These are phyloP conservation scores for Ceriops tagal DNA, from an alignment of 345 rosid species.

Conservation along the genomic window DNA sequence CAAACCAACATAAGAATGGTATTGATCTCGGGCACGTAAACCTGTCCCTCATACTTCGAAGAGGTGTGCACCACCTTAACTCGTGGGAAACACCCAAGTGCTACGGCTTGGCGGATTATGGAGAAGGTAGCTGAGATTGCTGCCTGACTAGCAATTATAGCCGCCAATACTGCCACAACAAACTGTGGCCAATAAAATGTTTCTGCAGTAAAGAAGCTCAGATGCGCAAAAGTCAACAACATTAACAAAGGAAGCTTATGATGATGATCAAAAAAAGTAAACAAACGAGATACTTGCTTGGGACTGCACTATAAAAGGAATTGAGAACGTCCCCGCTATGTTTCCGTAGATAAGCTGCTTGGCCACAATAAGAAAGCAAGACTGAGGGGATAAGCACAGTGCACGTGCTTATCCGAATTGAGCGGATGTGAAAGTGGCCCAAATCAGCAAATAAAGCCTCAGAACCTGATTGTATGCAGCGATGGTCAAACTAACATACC, in stretches of 20 bases:
- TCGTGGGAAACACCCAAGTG: conserved; percentile 72
- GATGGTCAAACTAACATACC: too few species aligned
- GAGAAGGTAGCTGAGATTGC: conserved; percentile 76
- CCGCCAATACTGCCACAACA: conserved; percentile 65
- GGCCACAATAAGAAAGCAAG: conserved; percentile 42
- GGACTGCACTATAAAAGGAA: conserved; percentile 60
- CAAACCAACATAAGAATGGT: conserved; percentile 71
- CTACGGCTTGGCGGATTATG: conserved; percentile 55
- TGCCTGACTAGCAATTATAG: conserved; percentile 84
- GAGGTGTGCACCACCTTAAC: conserved; percentile 82
- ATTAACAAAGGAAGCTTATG: background rate
- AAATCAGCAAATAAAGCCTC: conserved; percentile 94
- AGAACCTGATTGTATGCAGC: conserved; percentile 36
- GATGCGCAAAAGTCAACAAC: background rate
- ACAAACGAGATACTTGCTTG: conserved; percentile 28
- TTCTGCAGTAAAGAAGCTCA: conserved; percentile 28
- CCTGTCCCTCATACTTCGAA: conserved; percentile 67
- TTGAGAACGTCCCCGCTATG: conserved; percentile 31
- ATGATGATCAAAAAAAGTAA: background rate
- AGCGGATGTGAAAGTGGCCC: conserved; percentile 73
- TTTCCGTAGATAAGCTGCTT: conserved; percentile 58
- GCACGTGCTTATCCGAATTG: conserved; percentile 50
- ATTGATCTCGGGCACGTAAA: conserved; percentile 81
- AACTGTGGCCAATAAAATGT: conserved; percentile 74
- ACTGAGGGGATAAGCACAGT: background rate